Evolutionary conservation across 176 grass and related monocot species (phyloP), one percentile per base, ranked within the genome.

Genomic region (Saccharum officinarum): DNA sequence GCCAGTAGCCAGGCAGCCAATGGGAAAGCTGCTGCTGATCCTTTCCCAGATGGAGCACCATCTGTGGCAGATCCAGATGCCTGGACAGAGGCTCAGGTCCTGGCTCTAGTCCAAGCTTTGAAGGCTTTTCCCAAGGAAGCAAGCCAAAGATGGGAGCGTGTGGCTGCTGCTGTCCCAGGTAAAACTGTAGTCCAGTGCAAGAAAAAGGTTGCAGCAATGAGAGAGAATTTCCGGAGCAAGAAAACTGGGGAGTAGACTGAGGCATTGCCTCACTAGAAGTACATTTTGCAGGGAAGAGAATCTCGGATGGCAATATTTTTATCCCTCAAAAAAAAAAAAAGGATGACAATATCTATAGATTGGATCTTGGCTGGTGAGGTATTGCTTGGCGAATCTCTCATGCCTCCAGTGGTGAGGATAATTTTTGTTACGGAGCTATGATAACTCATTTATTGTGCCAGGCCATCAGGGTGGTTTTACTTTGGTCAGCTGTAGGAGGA

Each of bases 51-150:
- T 78, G 86, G 69, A 78, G 73, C 68, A 57, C 60, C 88, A 88
- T 85, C 88, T 20, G 67, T 10, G 4, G 42, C 76, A 50, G 93
- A 96, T 60, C 91, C 85, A 62, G 97, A 99, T 70, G 67, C 77
- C 59, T 99, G 97, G 97, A 84, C 93, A 77, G 97, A 99, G 88
- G 28, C 84, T 15, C 93, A 99, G 76, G 97, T 92, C 38, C 88
- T 94, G 45, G 93, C 90, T 71, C 89, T 99, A 67, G 91, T 99
- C 62, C 97, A 96, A 84, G 97, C 97, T 18, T 81, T 99, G 31
- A 99, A 94, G 81, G 78, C 97, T n/a, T 99, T 99, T 30, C 93
- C 97, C 10, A 99, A 99, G 86, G 97, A 99, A 68, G 92, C 74
- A 45, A 94, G 62, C 83, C 97, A 99, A 87, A 92, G 97, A 57